Evolutionary conservation across 495 filamentous ascomycete species (phyloP).

Genomic region (Astrothelium macrocarpum): DNA sequence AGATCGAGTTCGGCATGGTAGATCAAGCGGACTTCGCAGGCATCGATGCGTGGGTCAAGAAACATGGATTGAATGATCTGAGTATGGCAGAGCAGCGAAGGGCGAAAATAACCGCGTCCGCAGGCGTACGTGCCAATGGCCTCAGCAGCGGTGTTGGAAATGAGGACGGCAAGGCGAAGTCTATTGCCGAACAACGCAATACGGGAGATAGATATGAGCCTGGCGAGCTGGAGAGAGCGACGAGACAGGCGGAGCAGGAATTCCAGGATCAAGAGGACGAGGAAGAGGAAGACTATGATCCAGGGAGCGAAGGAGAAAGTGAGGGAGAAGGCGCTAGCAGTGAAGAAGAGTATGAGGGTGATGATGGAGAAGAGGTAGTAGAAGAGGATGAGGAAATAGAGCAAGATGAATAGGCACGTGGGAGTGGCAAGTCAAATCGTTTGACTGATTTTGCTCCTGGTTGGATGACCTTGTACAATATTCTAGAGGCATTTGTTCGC

Average conservation of each 20-base stretch:
- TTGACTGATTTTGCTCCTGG: neutral
- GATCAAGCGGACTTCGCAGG: constrained; percentile 44
- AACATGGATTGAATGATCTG: constrained; percentile 75
- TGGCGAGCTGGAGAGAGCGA: constrained; percentile 57
- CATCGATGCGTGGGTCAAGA: constrained; percentile 76
- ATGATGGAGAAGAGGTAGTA: constrained; percentile 39
- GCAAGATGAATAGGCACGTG: constrained; percentile 10
- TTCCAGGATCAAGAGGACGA: constrained; percentile 64
- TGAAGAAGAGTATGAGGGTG: constrained; percentile 44
- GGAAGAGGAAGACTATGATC: constrained; percentile 83
- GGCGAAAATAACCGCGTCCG: constrained; percentile 67
- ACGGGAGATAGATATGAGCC: constrained; percentile 38
- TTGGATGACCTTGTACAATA: neutral
- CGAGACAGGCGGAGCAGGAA: constrained; percentile 56
- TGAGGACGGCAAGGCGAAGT: constrained; percentile 23
- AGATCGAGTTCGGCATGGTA: constrained; percentile 36
- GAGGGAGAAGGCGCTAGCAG: constrained; percentile 47
- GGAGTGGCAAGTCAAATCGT: neutral
- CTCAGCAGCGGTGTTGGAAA: constrained; percentile 12
- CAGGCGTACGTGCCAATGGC: constrained; percentile 36
- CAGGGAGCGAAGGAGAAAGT: constrained; percentile 63
- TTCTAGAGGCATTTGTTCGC: neutral
- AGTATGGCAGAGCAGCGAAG: constrained; percentile 82
- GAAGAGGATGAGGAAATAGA: constrained; percentile 39
- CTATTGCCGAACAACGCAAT: too few relatives aligned